A percentile compares a stretch with the other conserved stretches of the same genome.
Conservation (phyloP, 2,329 filamentous ascomycete genomes). For the Fusarium hainanense region DNA sequence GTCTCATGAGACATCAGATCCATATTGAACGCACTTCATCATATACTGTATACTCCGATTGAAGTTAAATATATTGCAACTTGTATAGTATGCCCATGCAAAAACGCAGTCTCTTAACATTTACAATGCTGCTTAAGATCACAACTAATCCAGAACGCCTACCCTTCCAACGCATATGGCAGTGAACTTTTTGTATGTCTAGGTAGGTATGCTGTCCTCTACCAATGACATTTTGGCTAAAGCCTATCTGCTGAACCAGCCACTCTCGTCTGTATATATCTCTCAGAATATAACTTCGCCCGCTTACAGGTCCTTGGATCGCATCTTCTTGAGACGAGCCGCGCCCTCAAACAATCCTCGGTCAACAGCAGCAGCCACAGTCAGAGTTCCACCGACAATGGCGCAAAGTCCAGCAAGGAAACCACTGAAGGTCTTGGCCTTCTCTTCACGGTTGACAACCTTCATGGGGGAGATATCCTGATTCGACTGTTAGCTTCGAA, state of each 20-base stretch:
- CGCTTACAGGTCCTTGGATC: constrained; percentile 67
- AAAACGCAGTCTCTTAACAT: constrained; percentile 24
- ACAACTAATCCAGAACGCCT: constrained; percentile 45
- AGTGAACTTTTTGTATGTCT: constrained; percentile 40
- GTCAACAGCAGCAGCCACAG: constrained; percentile 93
- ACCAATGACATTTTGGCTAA: constrained; percentile 12
- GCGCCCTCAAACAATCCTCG: constrained; percentile 90
- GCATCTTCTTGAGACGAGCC: constrained; percentile 87
- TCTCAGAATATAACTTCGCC: background rate
- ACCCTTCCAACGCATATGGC: constrained; percentile 40
- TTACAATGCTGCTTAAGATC: constrained; percentile 34
- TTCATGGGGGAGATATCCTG: constrained; percentile 99
- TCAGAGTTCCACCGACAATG: constrained; percentile 92
- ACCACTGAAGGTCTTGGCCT: constrained; percentile 87
- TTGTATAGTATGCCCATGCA: constrained; percentile 1
- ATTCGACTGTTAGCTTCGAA: constrained; percentile 28
- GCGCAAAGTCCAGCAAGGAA: constrained; percentile 96
- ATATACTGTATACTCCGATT: background rate
- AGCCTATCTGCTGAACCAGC: constrained; percentile 23
- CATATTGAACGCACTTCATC: constrained; percentile 19
- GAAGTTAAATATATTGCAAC: background rate
- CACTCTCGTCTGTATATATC: constrained; percentile 4
- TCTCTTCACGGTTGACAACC: constrained; percentile 94
- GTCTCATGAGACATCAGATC: constrained; percentile 12
- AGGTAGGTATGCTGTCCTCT: constrained; percentile 30